Evolutionary conservation across 768 basidiomycete genomes (phyloP).

Genomic region (Tulasnella sp.): DNA sequence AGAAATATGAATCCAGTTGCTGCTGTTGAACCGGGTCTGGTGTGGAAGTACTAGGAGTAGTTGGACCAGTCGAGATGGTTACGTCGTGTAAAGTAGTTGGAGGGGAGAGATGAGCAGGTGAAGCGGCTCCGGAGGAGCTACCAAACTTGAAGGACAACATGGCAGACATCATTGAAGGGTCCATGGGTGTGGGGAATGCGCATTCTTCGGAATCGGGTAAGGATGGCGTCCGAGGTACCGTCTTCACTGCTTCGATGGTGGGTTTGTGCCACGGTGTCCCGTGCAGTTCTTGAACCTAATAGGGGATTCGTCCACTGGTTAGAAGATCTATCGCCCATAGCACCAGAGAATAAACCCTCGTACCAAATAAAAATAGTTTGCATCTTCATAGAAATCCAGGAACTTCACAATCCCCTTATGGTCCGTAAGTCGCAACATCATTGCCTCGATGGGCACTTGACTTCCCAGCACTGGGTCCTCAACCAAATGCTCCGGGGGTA

Average conservation of each 20-base stretch:
- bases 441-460: conserved; percentile 71
- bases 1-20: not conserved
- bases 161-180: not conserved
- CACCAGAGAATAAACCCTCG: conserved; percentile 28
- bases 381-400: conserved; percentile 78
- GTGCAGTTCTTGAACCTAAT: conserved; percentile 83
- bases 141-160: not conserved
- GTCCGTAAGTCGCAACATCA: conserved; percentile 60
- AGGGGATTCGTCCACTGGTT: conserved; percentile 11
- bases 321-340: not conserved
- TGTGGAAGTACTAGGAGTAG: not conserved
- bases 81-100: not conserved
- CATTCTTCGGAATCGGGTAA: not conserved
- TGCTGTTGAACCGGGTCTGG: not conserved
- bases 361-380: conserved; percentile 79
- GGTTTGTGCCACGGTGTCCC: conserved; percentile 69
- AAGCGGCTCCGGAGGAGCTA: not conserved
- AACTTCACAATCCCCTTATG: conserved; percentile 80
- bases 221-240: not conserved
- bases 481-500: conserved; percentile 48
- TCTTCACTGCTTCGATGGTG: not conserved
- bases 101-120: not conserved
- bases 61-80: not conserved
- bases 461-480: conserved; percentile 49
- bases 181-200: not conserved